phyloP scores from a whole-genome alignment of 23 red algal species.

The Gracilaria vermiculophylla region DNA sequence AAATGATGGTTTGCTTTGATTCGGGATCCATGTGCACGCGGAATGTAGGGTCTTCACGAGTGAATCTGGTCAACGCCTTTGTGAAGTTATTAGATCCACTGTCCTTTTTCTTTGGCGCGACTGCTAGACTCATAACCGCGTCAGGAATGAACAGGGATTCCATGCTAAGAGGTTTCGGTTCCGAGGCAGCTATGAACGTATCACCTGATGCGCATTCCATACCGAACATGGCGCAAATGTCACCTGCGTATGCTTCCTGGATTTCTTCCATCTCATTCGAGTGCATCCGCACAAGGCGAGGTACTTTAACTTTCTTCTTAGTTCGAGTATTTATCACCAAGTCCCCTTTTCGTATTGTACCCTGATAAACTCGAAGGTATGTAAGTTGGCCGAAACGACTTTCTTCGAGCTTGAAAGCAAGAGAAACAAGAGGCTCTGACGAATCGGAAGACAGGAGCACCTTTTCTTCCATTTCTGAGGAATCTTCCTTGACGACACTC shows the following conservation, averaged over 20 bases:
- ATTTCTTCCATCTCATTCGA: slow-evolving; percentile 97
- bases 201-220: slow-evolving; percentile 97
- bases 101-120: slow-evolving; percentile 68
- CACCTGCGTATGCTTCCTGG: slow-evolving; percentile 78
- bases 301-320: slow-evolving; percentile 87
- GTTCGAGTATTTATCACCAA: slow-evolving; percentile 85
- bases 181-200: slow-evolving; percentile 80
- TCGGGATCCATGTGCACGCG: slow-evolving; percentile 89
- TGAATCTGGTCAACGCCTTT: slow-evolving; percentile 88
- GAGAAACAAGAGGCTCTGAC: slow-evolving; percentile 62
- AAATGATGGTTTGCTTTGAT: slow-evolving; percentile 92
- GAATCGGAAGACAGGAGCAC: slow-evolving; percentile 57
- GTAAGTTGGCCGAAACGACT: slow-evolving; percentile 97
- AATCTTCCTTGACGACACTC: slow-evolving; percentile 29
- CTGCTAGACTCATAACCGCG: slow-evolving; percentile 89
- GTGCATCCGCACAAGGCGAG: slow-evolving; percentile 92
- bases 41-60: slow-evolving; percentile 96
- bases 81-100: slow-evolving; percentile 61
- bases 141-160: slow-evolving; percentile 95
- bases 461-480: slow-evolving; percentile 47
- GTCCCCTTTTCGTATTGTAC: slow-evolving; percentile 78
- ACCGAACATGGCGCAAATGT: slow-evolving; percentile 99
- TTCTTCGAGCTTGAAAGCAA: slow-evolving; percentile 99
- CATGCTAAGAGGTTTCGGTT: slow-evolving; percentile 67
- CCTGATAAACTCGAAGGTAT: slow-evolving; percentile 95